These are phyloP conservation scores for Thalassiosira livingstoniorum DNA, from an alignment of 352 stramenopile species.

Conservation along the genomic window DNA sequence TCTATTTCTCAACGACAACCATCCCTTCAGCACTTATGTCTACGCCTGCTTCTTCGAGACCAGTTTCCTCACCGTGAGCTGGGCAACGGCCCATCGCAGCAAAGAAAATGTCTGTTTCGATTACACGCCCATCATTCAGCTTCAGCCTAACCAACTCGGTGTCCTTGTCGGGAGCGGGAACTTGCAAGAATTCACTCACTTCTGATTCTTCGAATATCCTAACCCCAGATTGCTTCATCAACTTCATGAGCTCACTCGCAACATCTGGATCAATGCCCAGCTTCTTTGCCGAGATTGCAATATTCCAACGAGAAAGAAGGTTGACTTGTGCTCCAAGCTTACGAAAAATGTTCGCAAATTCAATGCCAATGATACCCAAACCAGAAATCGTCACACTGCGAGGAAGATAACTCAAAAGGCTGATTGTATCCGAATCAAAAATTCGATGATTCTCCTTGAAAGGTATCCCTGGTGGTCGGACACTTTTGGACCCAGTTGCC, in stretches of 20 bases:
- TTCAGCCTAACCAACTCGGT: slow-evolving; percentile 31
- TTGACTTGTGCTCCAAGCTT: slow-evolving; percentile 43
- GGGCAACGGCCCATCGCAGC: slow-evolving; percentile 44
- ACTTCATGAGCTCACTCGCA: slow-evolving; percentile 33
- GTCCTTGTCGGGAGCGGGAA: slow-evolving; percentile 20
- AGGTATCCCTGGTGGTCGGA: slow-evolving; percentile 37
- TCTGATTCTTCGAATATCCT: slow-evolving; percentile 25
- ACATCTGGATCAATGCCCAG: slow-evolving; percentile 51
- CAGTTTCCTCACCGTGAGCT: slow-evolving; percentile 30
- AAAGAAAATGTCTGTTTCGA: slow-evolving; percentile 52
- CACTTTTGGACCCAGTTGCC: slow-evolving; percentile 31
- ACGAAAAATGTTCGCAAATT: slow-evolving; percentile 55
- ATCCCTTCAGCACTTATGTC: slow-evolving; percentile 28
- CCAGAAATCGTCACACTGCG: slow-evolving; percentile 46
- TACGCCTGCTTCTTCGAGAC: slow-evolving; percentile 28
- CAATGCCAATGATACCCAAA: slow-evolving; percentile 55
- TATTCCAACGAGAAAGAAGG: slow-evolving; percentile 37
- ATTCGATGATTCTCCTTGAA: slow-evolving; percentile 48
- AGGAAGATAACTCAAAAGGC: slow-evolving; percentile 46
- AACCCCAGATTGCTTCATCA: slow-evolving; percentile 38
- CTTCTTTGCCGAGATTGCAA: slow-evolving; percentile 37
- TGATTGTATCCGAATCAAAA: slow-evolving; percentile 59
- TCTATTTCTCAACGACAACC: slow-evolving; percentile 34
- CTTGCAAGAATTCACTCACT: slow-evolving; percentile 31
- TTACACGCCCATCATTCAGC: slow-evolving; percentile 30